phyloP scores from a whole-genome alignment of 1,284 basidiomycete species.

The Inonotus obliquus region DNA sequence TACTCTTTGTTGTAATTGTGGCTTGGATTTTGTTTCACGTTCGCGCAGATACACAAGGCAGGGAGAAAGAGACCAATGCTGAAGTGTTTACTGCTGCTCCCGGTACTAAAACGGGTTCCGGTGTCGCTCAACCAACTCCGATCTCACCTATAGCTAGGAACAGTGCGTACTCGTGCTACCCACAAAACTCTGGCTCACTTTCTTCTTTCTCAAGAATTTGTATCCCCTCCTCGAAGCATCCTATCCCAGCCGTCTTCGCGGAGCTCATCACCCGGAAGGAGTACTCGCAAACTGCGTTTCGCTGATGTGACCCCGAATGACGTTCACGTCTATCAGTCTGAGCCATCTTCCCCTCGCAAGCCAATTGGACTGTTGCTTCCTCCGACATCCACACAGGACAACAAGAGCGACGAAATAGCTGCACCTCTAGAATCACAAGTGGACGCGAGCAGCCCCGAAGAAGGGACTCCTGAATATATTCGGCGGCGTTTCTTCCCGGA shows the following conservation, averaged over 20 bases:
- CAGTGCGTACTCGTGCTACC: slow-evolving; percentile 1
- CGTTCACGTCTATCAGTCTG: slow-evolving; percentile 75
- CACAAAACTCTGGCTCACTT: neutral
- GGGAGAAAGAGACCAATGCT: neutral
- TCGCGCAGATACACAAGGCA: neutral
- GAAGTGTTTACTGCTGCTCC: neutral
- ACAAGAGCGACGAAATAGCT: slow-evolving; percentile 30
- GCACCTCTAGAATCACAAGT: slow-evolving; percentile 7
- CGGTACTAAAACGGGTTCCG: neutral
- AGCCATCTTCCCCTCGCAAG: slow-evolving; percentile 64
- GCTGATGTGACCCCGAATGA: slow-evolving; percentile 47
- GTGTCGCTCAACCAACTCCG: slow-evolving; percentile 10
- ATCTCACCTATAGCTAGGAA: neutral
- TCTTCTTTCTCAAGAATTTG: slow-evolving; percentile 50
- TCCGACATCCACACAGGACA: slow-evolving; percentile 43
- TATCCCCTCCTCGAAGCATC: slow-evolving; percentile 26
- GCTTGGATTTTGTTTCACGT: neutral
- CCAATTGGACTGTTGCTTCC: slow-evolving; percentile 39
- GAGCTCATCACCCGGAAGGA: slow-evolving; percentile 23
- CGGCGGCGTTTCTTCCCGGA: slow-evolving; percentile 81
- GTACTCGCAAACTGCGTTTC: slow-evolving; percentile 43
- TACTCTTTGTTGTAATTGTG: neutral
- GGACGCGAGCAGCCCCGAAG: slow-evolving; percentile 43
- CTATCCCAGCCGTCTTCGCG: slow-evolving; percentile 37
- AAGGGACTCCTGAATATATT: slow-evolving; percentile 80